Conservation (phyloP, 2,329 filamentous ascomycete genomes). For the Calonectria leucothoes region DNA sequence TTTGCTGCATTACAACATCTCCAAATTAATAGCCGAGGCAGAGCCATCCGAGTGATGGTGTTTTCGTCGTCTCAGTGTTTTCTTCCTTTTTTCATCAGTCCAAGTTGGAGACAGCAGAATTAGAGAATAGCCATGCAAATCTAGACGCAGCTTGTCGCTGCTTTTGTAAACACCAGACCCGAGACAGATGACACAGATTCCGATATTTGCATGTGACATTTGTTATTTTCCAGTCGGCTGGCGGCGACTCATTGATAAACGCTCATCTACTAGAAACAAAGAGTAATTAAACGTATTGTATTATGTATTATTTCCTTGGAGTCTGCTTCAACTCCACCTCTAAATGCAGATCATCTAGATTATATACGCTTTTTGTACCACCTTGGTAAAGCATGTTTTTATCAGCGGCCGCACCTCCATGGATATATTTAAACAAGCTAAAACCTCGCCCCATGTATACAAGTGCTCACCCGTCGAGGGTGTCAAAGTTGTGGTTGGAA, state of each 20-base stretch:
- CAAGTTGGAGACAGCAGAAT: not conserved
- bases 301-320: not conserved
- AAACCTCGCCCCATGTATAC: not conserved
- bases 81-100: not conserved
- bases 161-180: too few species aligned
- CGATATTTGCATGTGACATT: too few species aligned
- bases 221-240: too few species aligned
- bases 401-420: not conserved
- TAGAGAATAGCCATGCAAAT: not conserved
- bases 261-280: too few species aligned
- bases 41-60: not conserved
- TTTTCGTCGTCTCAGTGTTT: not conserved
- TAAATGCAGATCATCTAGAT: not conserved
- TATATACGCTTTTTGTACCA: not conserved
- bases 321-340: not conserved
- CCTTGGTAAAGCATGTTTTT: not conserved
- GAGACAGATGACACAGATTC: too few species aligned
- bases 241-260: too few species aligned
- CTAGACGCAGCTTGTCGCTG: too few species aligned
- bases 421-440: not conserved
- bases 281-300: not conserved
- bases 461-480: not conserved
- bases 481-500: not conserved
- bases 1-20: slow-evolving; percentile 23
- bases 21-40: not conserved